Evolutionary conservation across 768 basidiomycete genomes (phyloP), one percentile per base, ranked within the genome.

Genomic region (Suillus decipiens): DNA sequence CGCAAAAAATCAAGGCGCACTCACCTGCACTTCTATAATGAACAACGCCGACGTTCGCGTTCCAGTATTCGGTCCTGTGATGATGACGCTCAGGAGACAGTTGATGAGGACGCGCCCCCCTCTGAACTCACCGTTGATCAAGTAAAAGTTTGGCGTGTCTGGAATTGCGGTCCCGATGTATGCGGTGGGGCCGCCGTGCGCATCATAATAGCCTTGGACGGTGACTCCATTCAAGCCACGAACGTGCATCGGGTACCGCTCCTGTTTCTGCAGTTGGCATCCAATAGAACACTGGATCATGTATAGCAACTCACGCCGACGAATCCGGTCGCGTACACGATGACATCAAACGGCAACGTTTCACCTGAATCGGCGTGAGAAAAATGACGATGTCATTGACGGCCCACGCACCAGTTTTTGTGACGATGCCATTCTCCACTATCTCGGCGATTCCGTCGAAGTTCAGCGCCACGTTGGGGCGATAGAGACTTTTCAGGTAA

Each of bases 71-170:
- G 47, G 47, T 14, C 47, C 47, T 48, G 22, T 12, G 6, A 48
- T 48, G 14, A 24, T 22, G 14, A 28, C 14, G 3, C 47, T 48
- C 12, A 48, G 47, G 22, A 3, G 47, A 24, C 12, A 48, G 22
- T 48, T 24, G 6, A 24, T 48, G 14, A 48, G 6, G 22, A 12
- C 2, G 7, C 5, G 47, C 3, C 14, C 47, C 22, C 47, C 6
- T 11, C 47, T 48, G 47, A 48, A 24, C 47, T 24, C 22, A 48
- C 47, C 47, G 24, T 48, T 48, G 47, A 48, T 48, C 47, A 48
- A 24, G 47, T 48, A 48, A 48, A 48, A 48, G 47, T 48, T 48
- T 48, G 47, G 47, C 8, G 14, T 24, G 7, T 48, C 47, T 48
- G 47, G 47, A 48, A 48, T 24, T 6, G 47, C 47, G 24, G 47